Evolutionary conservation across 768 basidiomycete species (phyloP), one percentile per base, ranked within the genome.

Genomic region (Xerocomellus dryophilus): DNA sequence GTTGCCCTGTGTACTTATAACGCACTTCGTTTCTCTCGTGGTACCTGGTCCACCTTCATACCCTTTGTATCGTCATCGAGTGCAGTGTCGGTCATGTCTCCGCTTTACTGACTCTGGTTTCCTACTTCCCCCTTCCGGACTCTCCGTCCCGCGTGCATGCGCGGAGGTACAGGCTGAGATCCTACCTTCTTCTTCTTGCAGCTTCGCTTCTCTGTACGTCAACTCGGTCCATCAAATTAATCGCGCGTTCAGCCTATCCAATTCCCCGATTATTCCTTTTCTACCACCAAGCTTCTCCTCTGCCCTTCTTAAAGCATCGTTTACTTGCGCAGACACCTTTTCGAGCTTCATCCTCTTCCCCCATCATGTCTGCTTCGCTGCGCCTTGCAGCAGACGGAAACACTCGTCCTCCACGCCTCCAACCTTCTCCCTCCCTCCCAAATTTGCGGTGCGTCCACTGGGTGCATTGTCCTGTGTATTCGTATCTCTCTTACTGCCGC

Each of bases 401-500:
- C 46, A 39, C 56, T 27, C 75, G 75, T 58, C 78, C 78, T 44
- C 75, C 78, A 17, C 79, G 80, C 42, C 73, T 84, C 35, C 82
- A 82, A 50, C 81, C 82, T 48, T 83, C 85, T 6, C 85, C 85
- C 9, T 88, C 86, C 12, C 75, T 87, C 61, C 86, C 86, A 9
- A 86, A 87, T 65, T 75, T 88, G 58, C 81, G 84, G 85, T 85
- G 44, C 53, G 76, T 66, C 34, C 38, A 6, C 29, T 29, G 29
- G 10, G 11, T 15, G 25, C 54, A 11, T 18, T 15, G 4, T 41
- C 47, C 14, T 43, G 7, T 34, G 1, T 41, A 14, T 46, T 23
- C 20, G 0, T 31, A 5, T 38, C 43, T 49, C 43, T 45, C 57
- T 65, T 21, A 43, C 53, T 55, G 34, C 41, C 43, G 48, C 61